Evolutionary conservation across 441 rosid species (phyloP), one percentile per base, ranked within the genome.

Genomic region (Bruguiera hainesii): DNA sequence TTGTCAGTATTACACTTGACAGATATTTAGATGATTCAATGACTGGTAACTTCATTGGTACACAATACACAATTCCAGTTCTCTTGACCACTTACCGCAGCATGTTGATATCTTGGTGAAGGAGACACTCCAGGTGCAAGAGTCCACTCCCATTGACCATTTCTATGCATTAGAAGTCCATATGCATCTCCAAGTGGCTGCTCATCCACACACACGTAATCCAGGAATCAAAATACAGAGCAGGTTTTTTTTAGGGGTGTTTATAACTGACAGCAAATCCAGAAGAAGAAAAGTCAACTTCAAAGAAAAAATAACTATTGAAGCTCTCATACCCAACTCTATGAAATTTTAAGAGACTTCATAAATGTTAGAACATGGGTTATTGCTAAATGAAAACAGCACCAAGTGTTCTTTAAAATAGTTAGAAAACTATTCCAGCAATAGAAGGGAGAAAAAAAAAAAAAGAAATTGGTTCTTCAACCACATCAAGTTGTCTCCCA

Each of bases 141-240:
- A 73, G 98, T 92, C 99, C 99, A 95, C 77, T 95, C 99, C 99
- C 99, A 95, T 71, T 92, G 96, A 74, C 99, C 98, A 81, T 84
- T 95, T 83, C 98, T 87, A 84, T 95, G 98, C 98, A 95, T 86
- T 69, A 95, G 84, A 65, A 95, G 91, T 71, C 99, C 99, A 68
- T 92, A 92, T 70, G 99, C 99, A 86, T 95, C 99, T 78, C 88
- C 90, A 63, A 92, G 79, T 60, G 98, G 93, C 99, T 95, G 95
- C 69, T 63, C 42, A 81, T 70, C 39, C 72, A 80, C 30, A 73
- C 61, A 72, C 20, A 76, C 20, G 64, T 23, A 53, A 53, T 8
- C 29, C 25, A 23, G 23, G 57, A 37, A 60, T 39, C n/a, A 49
- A 48, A 53, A 33, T 18, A 25, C n/a, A 61, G 48, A 42, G 15